phyloP scores from a whole-genome alignment of 768 basidiomycete species.

The Neoboletus brunneissimus region DNA sequence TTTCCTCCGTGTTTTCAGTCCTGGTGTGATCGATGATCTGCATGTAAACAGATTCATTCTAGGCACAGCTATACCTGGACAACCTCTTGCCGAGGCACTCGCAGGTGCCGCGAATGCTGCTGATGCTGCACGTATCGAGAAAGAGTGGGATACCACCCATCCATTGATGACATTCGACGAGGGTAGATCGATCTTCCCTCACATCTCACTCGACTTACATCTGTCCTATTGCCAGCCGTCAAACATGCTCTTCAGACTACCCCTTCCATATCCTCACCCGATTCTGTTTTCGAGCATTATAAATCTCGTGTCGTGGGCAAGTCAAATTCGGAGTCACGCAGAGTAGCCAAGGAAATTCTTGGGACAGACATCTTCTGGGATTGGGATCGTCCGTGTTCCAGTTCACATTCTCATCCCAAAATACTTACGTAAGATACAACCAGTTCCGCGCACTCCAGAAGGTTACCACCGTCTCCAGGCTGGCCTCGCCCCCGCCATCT shows the following conservation, averaged over 20 bases:
- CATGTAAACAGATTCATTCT: slow-evolving; percentile 52
- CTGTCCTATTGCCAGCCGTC: slow-evolving; percentile 21
- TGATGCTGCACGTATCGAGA: slow-evolving; percentile 73
- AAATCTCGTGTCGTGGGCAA: slow-evolving; percentile 55
- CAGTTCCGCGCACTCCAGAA: slow-evolving; percentile 85
- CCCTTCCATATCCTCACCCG: slow-evolving; percentile 28
- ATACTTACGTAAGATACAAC: neutral
- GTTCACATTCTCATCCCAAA: neutral
- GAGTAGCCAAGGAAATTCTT: slow-evolving; percentile 70
- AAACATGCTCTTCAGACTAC: slow-evolving; percentile 18
- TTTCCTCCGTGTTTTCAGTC: slow-evolving; percentile 6
- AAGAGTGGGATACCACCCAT: slow-evolving; percentile 67
- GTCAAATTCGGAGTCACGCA: slow-evolving; percentile 70
- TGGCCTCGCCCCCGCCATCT: slow-evolving; percentile 78
- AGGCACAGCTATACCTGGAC: slow-evolving; percentile 51
- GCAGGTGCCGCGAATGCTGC: slow-evolving; percentile 61
- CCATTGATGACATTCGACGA: slow-evolving; percentile 81
- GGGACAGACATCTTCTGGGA: slow-evolving; percentile 73
- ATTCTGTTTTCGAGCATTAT: slow-evolving; percentile 57
- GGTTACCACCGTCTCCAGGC: slow-evolving; percentile 88
- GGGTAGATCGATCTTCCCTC: slow-evolving; percentile 55
- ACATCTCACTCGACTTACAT: slow-evolving; percentile 30
- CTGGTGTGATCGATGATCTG: slow-evolving; percentile 6
- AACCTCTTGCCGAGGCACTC: slow-evolving; percentile 65
- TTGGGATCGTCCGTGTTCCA: slow-evolving; percentile 68